Base-by-base conservation (phyloP, 257 asterid species). In the Solanum ossicruentum region DNA sequence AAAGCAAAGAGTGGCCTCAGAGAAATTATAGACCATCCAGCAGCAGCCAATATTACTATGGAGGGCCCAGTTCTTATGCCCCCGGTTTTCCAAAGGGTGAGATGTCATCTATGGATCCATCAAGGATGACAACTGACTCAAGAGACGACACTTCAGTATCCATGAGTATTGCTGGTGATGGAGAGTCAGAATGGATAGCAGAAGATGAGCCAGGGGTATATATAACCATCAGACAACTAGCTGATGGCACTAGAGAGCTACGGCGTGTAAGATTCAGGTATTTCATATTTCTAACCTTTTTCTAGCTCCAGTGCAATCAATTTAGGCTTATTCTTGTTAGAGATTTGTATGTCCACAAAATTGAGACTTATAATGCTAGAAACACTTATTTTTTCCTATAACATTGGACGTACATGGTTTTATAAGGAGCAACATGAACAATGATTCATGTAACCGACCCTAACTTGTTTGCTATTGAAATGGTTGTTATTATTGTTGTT, bases 241-340 rank as follows among this genome's bases (percentile, higher is more conserved):
- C 88, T 65, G 98, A 93, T 86, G 98, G 99, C 55, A 92, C 98
- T 3, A 88, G 99, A 84, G 99, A 95, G 91, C 94, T 97, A 12
- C 91, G 99, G 3, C 95, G 99, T 26, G 98, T 97, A 85, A 91
- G 99, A 86, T 97, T 97, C 97, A 94, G 99, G 99, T 97, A 90
- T 18, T n/a, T 12, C 18, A 72, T 8, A n/a, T n/a, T 45, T 72
- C 3, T 21, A 15, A 9, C 47, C 15, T 47, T 51, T 77, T 17
- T 15, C 82, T 77, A 49, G 23, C 11, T 51, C 82, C 63, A 7
- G 41, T 73, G 36, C 12, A 10, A 45, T 21, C 47, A 21, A 58
- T 21, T 47, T 47, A 75, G 43, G 21, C 56, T 32, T 69, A 69
- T 7, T 69, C 77, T 69, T 69, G 51, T 69, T 43, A 32, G 73